phyloP scores from a whole-genome alignment of 2,329 filamentous ascomycete genomes.

The Clarireedia paspali region DNA sequence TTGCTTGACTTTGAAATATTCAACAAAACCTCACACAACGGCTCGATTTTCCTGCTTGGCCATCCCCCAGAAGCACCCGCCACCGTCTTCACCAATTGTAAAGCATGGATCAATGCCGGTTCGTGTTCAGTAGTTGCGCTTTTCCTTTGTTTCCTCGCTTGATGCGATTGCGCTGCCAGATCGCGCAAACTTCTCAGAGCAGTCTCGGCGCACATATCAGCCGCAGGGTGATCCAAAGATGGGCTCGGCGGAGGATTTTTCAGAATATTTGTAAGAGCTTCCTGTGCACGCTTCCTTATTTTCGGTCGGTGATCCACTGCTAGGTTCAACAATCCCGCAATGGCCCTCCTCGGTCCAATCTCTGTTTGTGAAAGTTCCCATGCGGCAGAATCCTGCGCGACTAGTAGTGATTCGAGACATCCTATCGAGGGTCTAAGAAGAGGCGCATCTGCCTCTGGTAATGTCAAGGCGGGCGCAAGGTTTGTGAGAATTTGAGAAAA shows the following conservation, averaged over 20 bases:
- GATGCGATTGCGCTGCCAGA: slow-evolving; percentile 54
- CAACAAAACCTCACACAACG: slow-evolving; percentile 80
- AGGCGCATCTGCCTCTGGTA: slow-evolving; percentile 77
- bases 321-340: slow-evolving; percentile 77
- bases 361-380: slow-evolving; percentile 83
- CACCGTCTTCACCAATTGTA: slow-evolving; percentile 88
- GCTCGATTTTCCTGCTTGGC: slow-evolving; percentile 94
- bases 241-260: slow-evolving; percentile 83
- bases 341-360: slow-evolving; percentile 77
- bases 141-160: slow-evolving; percentile 63
- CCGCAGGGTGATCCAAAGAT: slow-evolving; percentile 85
- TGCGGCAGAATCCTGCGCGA: slow-evolving; percentile 78
- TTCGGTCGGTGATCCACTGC: slow-evolving; percentile 85
- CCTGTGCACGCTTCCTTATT: slow-evolving; percentile 86
- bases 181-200: slow-evolving; percentile 74
- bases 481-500: slow-evolving; percentile 88
- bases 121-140: slow-evolving; percentile 55
- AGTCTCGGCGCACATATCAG: slow-evolving; percentile 92
- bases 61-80: slow-evolving; percentile 83
- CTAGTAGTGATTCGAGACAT: slow-evolving; percentile 82
- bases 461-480: slow-evolving; percentile 74
- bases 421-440: slow-evolving; percentile 83
- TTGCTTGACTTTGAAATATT: slow-evolving; percentile 85
- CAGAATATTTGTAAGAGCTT: slow-evolving; percentile 76
- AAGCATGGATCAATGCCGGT: slow-evolving; percentile 78